Evolutionary conservation across 2,329 filamentous ascomycete genomes (phyloP), one percentile per base, ranked within the genome.

Genomic region (Aureobasidium vineae): DNA sequence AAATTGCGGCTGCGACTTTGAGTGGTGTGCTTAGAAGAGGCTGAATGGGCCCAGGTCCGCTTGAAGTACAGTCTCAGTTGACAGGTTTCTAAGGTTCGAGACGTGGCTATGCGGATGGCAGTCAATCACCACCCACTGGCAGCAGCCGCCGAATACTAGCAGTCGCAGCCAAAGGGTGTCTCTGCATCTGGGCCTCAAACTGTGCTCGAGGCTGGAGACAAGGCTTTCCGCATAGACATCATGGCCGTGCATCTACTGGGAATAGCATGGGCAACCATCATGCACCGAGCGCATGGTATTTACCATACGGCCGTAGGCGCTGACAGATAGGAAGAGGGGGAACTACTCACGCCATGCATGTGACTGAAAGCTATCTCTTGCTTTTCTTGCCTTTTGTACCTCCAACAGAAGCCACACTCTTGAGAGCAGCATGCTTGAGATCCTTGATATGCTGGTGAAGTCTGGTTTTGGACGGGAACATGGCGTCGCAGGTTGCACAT

Each of bases 401-500:
- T 11, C 63, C 68, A 38, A 65, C 67, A 47, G 64, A 59, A 49
- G 63, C 68, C 21, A 68, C 73, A 28, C 68, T 36, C 52, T 75
- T 76, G 16, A 73, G 80, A 36, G 86, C 84, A 6, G 88, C 89
- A 78, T 95, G 90, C 11, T 79, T 79, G 21, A 85, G 77, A 11
- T 87, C 84, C 69, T 86, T 85, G 67, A 95, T 82, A 75, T 96
- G 92, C 63, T 84, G 80, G 75, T 94, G 94, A 21, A 96, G 77
- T 70, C 86, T 87, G 6, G 85, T 89, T 70, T 87, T 88, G 1
- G 89, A 91, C 0, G 85, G 86, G 79, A 98, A 99, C 0, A 79
- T 84, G 70, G 90, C 91, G 70, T 87, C 85, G 77, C 95, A 98
- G 5, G 87, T 85, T 2, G 89, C 85, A 74, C 95, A 98, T 72